Percentiles rank a stretch among this genome's conserved stretches.
Evolutionary conservation across 768 basidiomycete genomes (phyloP).

Genomic region (Floccularia luteovirens): DNA sequence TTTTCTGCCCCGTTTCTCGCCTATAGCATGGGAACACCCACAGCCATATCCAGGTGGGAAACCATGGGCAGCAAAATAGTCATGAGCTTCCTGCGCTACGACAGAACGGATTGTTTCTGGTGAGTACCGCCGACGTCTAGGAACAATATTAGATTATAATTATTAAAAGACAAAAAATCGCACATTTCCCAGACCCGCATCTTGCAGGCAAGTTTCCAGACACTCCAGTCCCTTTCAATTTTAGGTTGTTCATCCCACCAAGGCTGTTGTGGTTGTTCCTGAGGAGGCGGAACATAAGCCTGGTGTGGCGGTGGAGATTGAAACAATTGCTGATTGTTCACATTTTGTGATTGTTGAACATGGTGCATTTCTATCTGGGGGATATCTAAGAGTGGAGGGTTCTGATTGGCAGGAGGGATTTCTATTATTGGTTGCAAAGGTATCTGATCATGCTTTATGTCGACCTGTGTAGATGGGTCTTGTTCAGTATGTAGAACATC

Average conservation of each 20-base stretch:
- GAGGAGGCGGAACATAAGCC: constrained; percentile 4
- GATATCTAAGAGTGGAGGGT: constrained; percentile 2
- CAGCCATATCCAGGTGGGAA: constrained; percentile 11
- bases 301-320: constrained; percentile 10
- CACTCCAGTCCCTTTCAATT: constrained; percentile 9
- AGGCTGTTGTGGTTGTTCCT: constrained; percentile 7
- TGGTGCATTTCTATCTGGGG: not conserved
- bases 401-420: not conserved
- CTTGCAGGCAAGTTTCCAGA: constrained; percentile 19
- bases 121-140: constrained; percentile 13
- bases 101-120: constrained; percentile 16
- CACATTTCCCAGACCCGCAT: constrained; percentile 17
- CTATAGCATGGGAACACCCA: constrained; percentile 4
- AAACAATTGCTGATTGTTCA: constrained; percentile 6
- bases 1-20: too few relatives aligned
- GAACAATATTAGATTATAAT: not conserved
- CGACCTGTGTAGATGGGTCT: too few relatives aligned
- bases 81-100: constrained; percentile 16
- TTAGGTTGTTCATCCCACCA: constrained; percentile 12
- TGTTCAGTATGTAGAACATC: too few relatives aligned
- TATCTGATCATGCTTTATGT: too few relatives aligned
- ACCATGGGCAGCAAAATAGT: constrained; percentile 12
- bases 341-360: constrained; percentile 1
- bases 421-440: too few relatives aligned
- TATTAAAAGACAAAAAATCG: constrained; percentile 6